A percentile compares a stretch with the other conserved stretches of the same genome.
These are phyloP conservation scores for Aeschynomene evenia DNA, from an alignment of 306 rosid genomes.

Conservation along the genomic window DNA sequence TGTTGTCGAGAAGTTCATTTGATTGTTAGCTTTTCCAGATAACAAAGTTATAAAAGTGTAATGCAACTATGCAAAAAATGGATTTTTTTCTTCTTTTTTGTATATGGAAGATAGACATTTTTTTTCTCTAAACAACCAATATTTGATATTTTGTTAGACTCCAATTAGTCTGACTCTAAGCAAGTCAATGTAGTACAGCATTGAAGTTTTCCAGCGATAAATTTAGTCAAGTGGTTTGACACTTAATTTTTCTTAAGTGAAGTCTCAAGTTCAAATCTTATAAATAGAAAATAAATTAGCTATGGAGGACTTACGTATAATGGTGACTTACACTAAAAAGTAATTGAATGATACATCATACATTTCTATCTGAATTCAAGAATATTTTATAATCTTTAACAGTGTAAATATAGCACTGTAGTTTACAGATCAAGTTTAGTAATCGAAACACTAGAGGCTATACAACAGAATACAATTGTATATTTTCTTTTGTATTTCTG, in stretches of 20 bases:
- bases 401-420: background rate
- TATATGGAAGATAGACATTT: background rate
- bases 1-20: background rate
- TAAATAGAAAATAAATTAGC: too few species aligned
- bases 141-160: too few species aligned
- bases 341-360: background rate
- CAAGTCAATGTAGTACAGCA: too few species aligned
- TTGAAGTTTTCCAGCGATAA: too few species aligned
- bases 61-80: background rate
- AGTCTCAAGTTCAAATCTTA: too few species aligned
- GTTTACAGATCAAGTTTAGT: background rate
- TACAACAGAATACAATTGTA: background rate
- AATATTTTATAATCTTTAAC: background rate
- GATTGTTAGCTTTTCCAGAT: background rate
- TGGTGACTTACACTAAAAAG: too few species aligned
- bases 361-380: background rate
- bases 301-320: too few species aligned
- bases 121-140: too few species aligned
- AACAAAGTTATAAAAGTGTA: background rate
- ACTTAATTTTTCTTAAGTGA: too few species aligned
- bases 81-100: background rate
- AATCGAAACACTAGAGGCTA: background rate
- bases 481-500: background rate
- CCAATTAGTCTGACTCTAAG: too few species aligned
- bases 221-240: too few species aligned